These are phyloP conservation scores for Myotisia sp. DNA, from an alignment of 2,329 filamentous ascomycete species.

Conservation along the genomic window DNA sequence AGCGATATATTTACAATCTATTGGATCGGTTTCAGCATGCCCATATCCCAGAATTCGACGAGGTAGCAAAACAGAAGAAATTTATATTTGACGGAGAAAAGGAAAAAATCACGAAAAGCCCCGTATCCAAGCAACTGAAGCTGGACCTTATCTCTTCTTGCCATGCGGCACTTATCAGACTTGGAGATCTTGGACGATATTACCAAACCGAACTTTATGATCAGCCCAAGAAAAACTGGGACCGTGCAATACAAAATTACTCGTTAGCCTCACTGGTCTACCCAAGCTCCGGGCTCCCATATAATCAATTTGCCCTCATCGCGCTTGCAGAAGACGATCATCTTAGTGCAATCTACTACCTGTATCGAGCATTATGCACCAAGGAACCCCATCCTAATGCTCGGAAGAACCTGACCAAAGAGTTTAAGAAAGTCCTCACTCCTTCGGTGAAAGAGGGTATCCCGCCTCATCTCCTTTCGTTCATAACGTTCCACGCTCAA, in stretches of 20 bases:
- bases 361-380: conserved; percentile 69
- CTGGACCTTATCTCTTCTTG: conserved; percentile 56
- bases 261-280: conserved; percentile 63
- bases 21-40: conserved; percentile 32
- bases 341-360: conserved; percentile 73
- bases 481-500: conserved; percentile 70
- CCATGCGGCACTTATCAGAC: conserved; percentile 67
- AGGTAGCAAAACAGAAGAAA: conserved; percentile 35
- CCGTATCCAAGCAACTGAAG: conserved; percentile 35
- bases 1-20: conserved; percentile 66
- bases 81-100: conserved; percentile 25
- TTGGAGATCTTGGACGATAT: conserved; percentile 85
- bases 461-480: conserved; percentile 60
- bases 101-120: conserved; percentile 32
- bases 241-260: conserved; percentile 72
- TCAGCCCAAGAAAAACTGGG: conserved; percentile 60
- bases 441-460: conserved; percentile 27
- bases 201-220: conserved; percentile 54
- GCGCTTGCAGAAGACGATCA: conserved; percentile 62
- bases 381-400: conserved; percentile 62
- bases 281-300: conserved; percentile 64
- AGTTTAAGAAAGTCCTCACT: conserved; percentile 54
- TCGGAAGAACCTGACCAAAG: conserved; percentile 59
- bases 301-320: conserved; percentile 84
- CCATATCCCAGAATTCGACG: conserved; percentile 44